phyloP scores from a whole-genome alignment of 2,329 filamentous ascomycete species.

The Xylaria polymorpha region DNA sequence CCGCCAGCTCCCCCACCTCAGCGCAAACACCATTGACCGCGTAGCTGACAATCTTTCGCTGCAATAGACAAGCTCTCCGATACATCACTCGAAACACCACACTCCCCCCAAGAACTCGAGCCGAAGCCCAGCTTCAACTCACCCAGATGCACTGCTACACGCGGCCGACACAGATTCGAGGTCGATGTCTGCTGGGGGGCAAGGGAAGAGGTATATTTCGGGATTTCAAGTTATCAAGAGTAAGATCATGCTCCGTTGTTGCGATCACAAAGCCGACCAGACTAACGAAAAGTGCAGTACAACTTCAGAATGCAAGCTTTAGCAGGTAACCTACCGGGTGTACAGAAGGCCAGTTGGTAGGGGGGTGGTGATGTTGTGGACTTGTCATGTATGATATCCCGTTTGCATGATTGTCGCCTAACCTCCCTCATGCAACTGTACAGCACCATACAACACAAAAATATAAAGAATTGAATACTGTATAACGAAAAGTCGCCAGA shows the following conservation, averaged over 20 bases:
- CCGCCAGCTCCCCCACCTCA: not conserved
- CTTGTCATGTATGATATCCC: conserved; percentile 40
- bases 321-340: conserved; percentile 86
- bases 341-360: conserved; percentile 97
- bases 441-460: conserved; percentile 25
- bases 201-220: conserved; percentile 89
- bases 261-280: rapidly evolving
- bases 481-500: conserved; percentile 3
- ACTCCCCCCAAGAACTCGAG: conserved; percentile 82
- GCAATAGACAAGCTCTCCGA: conserved; percentile 86
- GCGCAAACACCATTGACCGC: conserved; percentile 17
- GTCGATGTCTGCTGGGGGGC: conserved; percentile 92
- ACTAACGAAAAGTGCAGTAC: conserved; percentile 68
- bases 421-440: conserved; percentile 33
- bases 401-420: conserved; percentile 16
- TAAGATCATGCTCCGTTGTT: not conserved
- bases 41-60: conserved; percentile 23
- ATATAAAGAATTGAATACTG: conserved; percentile 17
- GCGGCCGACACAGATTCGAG: conserved; percentile 90
- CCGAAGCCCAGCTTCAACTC: conserved; percentile 92
- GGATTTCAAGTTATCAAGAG: conserved; percentile 79
- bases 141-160: conserved; percentile 97
- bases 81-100: conserved; percentile 95
- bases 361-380: conserved; percentile 13
- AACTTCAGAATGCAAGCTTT: conserved; percentile 93